phyloP scores from a whole-genome alignment of 2,329 filamentous ascomycete genomes.

The Gremmenia infestans region DNA sequence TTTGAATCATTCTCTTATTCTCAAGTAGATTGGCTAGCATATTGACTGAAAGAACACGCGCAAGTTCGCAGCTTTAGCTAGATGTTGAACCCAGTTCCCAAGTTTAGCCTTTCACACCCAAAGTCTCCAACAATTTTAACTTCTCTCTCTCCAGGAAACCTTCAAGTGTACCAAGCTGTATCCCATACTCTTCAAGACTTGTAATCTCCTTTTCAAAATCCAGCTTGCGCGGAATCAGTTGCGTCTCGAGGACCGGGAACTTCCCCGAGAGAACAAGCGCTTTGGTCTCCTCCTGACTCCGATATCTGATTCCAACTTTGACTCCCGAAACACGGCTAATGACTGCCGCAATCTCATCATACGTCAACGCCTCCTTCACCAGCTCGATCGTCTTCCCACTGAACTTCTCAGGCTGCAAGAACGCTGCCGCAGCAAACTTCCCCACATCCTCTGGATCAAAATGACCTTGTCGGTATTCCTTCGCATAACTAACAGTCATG shows the following conservation, averaged over 20 bases:
- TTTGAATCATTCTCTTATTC: too few relatives aligned
- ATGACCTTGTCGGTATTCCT: not conserved
- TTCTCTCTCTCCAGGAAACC: slow-evolving; percentile 1
- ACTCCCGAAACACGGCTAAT: slow-evolving; percentile 30
- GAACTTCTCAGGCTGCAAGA: slow-evolving; percentile 14
- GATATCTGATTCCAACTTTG: slow-evolving; percentile 15
- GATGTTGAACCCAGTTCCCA: too few relatives aligned
- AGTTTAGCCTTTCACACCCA: not conserved
- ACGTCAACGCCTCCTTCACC: not conserved
- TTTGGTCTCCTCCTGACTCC: not conserved
- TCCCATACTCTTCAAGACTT: slow-evolving; percentile 2
- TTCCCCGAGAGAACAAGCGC: not conserved
- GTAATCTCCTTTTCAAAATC: not conserved
- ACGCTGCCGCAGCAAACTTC: slow-evolving; percentile 13
- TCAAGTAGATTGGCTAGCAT: too few relatives aligned
- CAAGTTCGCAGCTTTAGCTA: too few relatives aligned
- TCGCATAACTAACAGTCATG: not conserved
- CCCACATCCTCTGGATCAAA: slow-evolving; percentile 13
- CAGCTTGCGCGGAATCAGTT: not conserved
- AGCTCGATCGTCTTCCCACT: slow-evolving; percentile 1
- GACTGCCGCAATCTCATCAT: slow-evolving; percentile 22
- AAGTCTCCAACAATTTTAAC: not conserved
- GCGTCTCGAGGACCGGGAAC: not conserved
- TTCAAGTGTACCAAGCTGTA: not conserved
- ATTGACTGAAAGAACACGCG: too few relatives aligned